Base-by-base conservation (phyloP, 495 filamentous ascomycete genomes). In the Hypoxylon perforatum region DNA sequence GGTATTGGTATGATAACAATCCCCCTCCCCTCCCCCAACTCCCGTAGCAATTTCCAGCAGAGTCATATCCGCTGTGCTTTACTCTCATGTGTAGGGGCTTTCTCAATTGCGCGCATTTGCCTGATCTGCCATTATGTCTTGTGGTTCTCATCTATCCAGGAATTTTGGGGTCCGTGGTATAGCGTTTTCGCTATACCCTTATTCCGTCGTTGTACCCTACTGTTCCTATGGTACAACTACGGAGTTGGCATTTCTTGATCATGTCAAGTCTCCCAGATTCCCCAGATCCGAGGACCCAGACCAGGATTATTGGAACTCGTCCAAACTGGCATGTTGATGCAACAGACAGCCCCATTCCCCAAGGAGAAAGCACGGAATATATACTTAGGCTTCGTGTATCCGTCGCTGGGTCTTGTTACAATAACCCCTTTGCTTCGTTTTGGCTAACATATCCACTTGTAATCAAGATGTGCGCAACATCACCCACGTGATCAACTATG, bases 401-500 rank as follows among this genome's bases (percentile, higher is more conserved):
- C 80, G 77, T 73, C 80, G 79, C 84, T 85, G 84, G 82, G 81
- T 80, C 78, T 84, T 84, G 84, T 81, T 83, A 57, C 65, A n/a
- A 80, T 79, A 75, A 78, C 75, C 66, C 3, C 69, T 75, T 71
- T 76, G 71, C 65, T 78, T 81, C 77, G 74, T 72, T 63, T 70
- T 83, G 86, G 92, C 94, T 98, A 97, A 97, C 92, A 59, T n/a
- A n/a, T 68, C 82, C 85, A 77, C 79, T 70, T 57, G 73, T 69
- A 72, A 77, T 89, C 45, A 97, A 99, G 95, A 99, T 89, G 95
- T 99, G 86, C 93, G 93, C 80, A 94, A 99, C 86, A 99, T 99
- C 82, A 97, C 94, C 80, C 95, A 99, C 84, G 95, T 99, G 83
- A 86, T 99, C 82, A 99, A 99, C 90, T 98, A 97, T 91, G 95